Evolutionary conservation across 805 yeast species (phyloP), one percentile per base, ranked within the genome.

Genomic region (Nakazawaea wyomingensis): DNA sequence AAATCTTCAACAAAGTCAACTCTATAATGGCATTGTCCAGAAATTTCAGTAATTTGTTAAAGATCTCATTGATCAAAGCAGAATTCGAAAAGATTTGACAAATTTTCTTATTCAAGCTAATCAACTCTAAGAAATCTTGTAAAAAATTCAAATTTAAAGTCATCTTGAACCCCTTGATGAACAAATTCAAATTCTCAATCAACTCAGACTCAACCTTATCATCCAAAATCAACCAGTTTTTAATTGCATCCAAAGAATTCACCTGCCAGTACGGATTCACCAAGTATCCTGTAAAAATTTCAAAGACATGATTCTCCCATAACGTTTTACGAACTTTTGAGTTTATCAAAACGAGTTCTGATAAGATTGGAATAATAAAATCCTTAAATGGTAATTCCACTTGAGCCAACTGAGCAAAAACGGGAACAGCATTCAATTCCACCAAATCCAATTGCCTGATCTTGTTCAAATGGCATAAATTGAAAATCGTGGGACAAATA

Each of bases 221-320:
- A 21, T 43, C 46, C 21, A 43, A 9, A 6, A 20, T 34, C 4
- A 43, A 6, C 51, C 51, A 48, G 18, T 37, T 31, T n/a, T 37
- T 40, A 1, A 71, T 60, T 1, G 74, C 62, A 43, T 71, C 76
- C 44, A 71, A 57, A 8, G 73, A 66, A 52, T 66, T 68, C 33
- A 69, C 64, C 48, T 68, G 72, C 74, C 74, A 71, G 48, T 68
- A 68, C 2, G 74, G 72, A 48, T 71, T 75, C 14, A 61, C 45
- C 8, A 71, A 51, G 18, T 70, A 54, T 20, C 59, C 58, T 38
- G 57, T 59, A 45, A 68, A 41, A 3, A 32, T 59, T 7, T 57
- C 50, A 17, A 64, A 48, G 13, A 69, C 54, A 13, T 60, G 65
- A 45, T 60, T 47, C 38, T 55, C 57, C 34, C 52, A 42, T 28